Base-by-base conservation (phyloP, 2,329 filamentous ascomycete genomes). In the Microcyclospora pomicola region DNA sequence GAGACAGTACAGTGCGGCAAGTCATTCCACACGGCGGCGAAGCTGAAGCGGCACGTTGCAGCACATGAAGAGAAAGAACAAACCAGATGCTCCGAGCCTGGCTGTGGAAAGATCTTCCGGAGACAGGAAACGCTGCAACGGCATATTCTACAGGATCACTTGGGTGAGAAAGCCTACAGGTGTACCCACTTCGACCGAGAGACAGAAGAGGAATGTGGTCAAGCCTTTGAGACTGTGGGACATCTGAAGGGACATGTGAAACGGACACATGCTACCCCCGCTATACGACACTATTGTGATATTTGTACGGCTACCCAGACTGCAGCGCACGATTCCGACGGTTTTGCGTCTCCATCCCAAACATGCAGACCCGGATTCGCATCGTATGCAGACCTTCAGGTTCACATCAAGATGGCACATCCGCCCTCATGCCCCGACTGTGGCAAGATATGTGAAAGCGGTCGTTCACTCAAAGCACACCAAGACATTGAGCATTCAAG, bases 41-140 rank as follows among this genome's bases (percentile, higher is more conserved):
- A 83, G 33, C 70, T 95, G 13, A 74, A 80, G 42, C 72, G 83
- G 29, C 87, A 95, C 56, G 67, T 79, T 35, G 73, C 77, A n/a
- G 76, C 82, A 2, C 87, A 95, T 57, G 73, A 81, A 52, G 80
- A 80, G 37, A 74, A 79, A 48, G 80, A 91, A 54, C 48, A 56
- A 31, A 52, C 49, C n/a, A 52, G 42, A 7, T 58, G 55, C 32
- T 42, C 38, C n/a, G 51, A 52, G 49, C 68, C 75, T 9, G 80
- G 70, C 2, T 95, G 88, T 55, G 76, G 69, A 34, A 91, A 91
- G 65, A 76, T 75, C 14, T 96, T 95, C 59, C 75, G 88, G 43
- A 95, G 94, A 60, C 80, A 85, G 55, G 77, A 85, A 47, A 92
- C 86, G 0, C 69, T 95, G 12, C 77, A 87, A 55, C 78, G 82